Evolutionary conservation across 352 stramenopile genomes (phyloP).

Genomic region (Blastocystis sp.): DNA sequence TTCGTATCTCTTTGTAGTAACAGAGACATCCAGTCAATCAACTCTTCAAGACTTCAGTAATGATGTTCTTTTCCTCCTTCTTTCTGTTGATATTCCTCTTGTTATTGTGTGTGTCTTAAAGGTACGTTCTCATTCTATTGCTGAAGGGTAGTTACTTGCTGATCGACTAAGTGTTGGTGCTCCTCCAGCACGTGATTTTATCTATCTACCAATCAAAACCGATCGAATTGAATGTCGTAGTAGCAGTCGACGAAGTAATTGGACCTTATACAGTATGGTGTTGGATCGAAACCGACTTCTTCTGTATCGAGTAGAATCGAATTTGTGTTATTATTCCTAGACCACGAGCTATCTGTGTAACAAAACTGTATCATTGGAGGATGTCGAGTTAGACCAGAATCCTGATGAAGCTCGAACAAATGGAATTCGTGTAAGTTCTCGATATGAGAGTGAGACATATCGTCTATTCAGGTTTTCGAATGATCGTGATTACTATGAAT

Average conservation of each 20-base stretch:
- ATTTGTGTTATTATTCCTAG: background rate
- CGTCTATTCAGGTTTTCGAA: constrained; percentile 24
- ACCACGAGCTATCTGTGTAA: background rate
- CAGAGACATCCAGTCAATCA: background rate
- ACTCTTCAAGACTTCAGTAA: background rate
- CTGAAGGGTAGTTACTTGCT: background rate
- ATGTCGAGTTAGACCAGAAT: constrained; percentile 24
- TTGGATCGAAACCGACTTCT: background rate
- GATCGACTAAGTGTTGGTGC: background rate
- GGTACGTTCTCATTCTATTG: background rate
- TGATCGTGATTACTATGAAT: constrained; percentile 3
- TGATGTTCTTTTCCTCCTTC: background rate
- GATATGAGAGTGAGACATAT: background rate
- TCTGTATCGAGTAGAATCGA: background rate
- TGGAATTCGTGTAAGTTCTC: background rate
- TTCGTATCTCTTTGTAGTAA: constrained; percentile 23
- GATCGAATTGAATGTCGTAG: background rate
- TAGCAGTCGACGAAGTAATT: background rate
- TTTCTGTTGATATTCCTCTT: background rate
- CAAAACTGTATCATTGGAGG: constrained; percentile 20
- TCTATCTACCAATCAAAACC: constrained; percentile 23
- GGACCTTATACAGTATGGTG: constrained; percentile 1
- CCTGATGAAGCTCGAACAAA: constrained; percentile 2
- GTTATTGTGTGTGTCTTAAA: background rate
- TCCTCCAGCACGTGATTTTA: constrained; percentile 36